A percentile compares a stretch with the other conserved stretches of the same genome.
Conservation (phyloP, 306 rosid genomes). For the Leucaena leucocephala region DNA sequence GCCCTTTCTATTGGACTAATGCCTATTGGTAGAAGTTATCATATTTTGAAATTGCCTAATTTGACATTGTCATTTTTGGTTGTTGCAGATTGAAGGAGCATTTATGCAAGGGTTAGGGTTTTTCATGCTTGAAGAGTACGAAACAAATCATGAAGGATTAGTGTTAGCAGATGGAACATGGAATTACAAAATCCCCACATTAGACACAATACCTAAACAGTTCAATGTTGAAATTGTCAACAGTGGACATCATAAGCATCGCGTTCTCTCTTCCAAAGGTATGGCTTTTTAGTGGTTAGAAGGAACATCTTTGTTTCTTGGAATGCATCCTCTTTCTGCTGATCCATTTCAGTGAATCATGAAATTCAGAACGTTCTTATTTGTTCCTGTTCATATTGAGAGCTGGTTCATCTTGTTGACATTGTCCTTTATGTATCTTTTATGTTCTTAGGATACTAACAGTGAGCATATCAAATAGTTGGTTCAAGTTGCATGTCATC, state of each 20-base stretch:
- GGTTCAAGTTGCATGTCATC: too few species aligned
- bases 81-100: conserved; percentile 90
- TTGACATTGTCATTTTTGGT: conserved; percentile 10
- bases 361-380: too few species aligned
- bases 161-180: conserved; percentile 72
- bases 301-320: too few species aligned
- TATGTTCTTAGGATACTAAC: neutral
- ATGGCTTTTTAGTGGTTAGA: conserved; percentile 21
- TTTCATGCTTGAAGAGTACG: conserved; percentile 85
- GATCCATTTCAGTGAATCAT: too few species aligned
- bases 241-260: conserved; percentile 69
- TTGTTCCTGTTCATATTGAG: neutral
- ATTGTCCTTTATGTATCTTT: neutral
- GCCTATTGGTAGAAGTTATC: conserved; percentile 9
- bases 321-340: too few species aligned
- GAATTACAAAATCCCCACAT: conserved; percentile 84
- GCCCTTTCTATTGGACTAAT: too few species aligned
- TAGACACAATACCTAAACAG: conserved; percentile 82
- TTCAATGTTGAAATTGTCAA: conserved; percentile 80
- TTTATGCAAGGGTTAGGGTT: conserved; percentile 91
- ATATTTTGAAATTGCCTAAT: neutral
- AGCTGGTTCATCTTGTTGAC: neutral
- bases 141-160: conserved; percentile 65
- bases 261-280: conserved; percentile 95
- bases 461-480: neutral